Evolutionary conservation across 1,284 basidiomycete species (phyloP).

Genomic region (Cutaneotrichosporon sp.): DNA sequence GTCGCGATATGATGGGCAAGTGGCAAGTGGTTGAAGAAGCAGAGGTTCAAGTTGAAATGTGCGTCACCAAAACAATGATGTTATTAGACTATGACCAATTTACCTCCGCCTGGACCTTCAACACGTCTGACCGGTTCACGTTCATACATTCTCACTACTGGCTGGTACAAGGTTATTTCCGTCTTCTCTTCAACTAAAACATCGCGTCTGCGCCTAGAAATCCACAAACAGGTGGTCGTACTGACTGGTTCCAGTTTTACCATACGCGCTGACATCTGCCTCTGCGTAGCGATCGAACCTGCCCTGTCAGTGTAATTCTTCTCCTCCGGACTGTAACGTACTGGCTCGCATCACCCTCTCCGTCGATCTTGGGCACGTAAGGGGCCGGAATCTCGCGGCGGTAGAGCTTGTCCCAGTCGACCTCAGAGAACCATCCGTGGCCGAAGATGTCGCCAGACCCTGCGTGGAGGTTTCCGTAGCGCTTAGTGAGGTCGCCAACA

Average conservation of each 20-base stretch:
- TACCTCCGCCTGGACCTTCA: not conserved
- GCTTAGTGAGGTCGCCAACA: constrained; percentile 83
- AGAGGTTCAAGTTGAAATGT: not conserved
- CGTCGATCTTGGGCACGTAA: constrained; percentile 80
- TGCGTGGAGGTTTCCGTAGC: constrained; percentile 87
- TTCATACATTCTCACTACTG: constrained; percentile 1
- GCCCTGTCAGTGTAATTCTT: constrained; percentile 1
- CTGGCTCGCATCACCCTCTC: constrained; percentile 89
- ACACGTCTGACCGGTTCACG: not conserved
- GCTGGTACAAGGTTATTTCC: constrained; percentile 4
- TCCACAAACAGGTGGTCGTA: constrained; percentile 54
- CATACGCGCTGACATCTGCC: constrained; percentile 54
- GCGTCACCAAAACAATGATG: not conserved
- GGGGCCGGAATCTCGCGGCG: constrained; percentile 91
- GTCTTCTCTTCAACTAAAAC: not conserved
- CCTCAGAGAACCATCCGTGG: constrained; percentile 95
- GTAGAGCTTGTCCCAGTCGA: constrained; percentile 86
- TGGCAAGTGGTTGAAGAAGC: not conserved
- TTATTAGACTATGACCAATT: not conserved
- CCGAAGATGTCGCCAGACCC: constrained; percentile 95
- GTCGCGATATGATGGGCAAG: not conserved
- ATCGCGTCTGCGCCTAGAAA: constrained; percentile 33
- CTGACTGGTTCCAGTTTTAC: constrained; percentile 50
- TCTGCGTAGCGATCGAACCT: constrained; percentile 56
- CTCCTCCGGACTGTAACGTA: constrained; percentile 55